These are phyloP conservation scores for Phellopilus nigrolimitatus DNA, from an alignment of 1,284 basidiomycete genomes.

Conservation along the genomic window DNA sequence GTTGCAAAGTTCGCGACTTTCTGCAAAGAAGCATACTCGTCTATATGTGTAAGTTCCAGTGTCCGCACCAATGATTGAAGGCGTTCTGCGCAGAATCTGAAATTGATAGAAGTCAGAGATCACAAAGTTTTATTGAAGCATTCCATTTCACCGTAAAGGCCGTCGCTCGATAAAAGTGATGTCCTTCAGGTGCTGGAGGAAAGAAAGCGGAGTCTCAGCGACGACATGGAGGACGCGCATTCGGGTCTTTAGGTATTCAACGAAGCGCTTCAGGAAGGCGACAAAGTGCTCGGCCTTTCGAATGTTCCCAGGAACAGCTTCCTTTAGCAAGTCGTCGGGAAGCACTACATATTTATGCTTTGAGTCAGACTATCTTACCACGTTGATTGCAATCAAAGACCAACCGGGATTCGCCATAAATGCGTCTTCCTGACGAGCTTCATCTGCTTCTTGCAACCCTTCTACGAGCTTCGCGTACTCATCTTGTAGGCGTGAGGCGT, in stretches of 20 bases:
- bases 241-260: conserved; percentile 98
- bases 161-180: conserved; percentile 98
- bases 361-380: conserved; percentile 9
- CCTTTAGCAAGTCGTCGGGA: conserved; percentile 91
- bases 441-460: conserved; percentile 79
- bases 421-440: conserved; percentile 67
- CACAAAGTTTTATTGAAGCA: conserved; percentile 14
- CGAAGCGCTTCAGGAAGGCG: conserved; percentile 96
- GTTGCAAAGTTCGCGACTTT: conserved; percentile 98
- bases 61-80: conserved; percentile 93
- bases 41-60: conserved; percentile 84
- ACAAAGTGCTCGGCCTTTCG: conserved; percentile 99
- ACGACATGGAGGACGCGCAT: conserved; percentile 99
- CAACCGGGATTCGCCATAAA: conserved; percentile 89
- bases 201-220: conserved; percentile 98
- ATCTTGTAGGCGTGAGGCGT: conserved; percentile 92
- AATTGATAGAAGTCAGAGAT: conserved; percentile 16
- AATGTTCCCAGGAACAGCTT: conserved; percentile 98
- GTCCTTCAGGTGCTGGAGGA: conserved; percentile 97
- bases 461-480: conserved; percentile 97
- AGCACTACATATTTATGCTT: conserved; percentile 53
- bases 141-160: conserved; percentile 69
- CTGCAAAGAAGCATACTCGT: conserved; percentile 89
- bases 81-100: conserved; percentile 93
- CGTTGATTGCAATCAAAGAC: conserved; percentile 20